Conservation (phyloP, 176 grass and related monocot species). For the Musa acuminata region DNA sequence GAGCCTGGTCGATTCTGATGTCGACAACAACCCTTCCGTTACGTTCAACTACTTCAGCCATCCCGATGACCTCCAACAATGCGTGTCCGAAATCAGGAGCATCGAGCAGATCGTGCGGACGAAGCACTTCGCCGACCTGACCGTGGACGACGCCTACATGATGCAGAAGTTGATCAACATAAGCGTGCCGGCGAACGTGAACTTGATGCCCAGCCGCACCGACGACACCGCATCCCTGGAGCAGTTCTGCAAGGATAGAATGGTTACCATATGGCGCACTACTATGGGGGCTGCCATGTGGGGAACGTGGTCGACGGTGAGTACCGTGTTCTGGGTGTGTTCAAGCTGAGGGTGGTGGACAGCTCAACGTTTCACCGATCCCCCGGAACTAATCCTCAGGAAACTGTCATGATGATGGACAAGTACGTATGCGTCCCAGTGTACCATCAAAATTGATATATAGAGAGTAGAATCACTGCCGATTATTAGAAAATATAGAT, state of each 20-base stretch:
- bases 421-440: constrained; percentile 29
- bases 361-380: constrained; percentile 54
- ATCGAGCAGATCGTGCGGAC: constrained; percentile 55
- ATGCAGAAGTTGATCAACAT: constrained; percentile 75
- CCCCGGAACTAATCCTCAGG: constrained; percentile 84
- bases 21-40: constrained; percentile 3
- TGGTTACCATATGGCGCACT: too few species aligned
- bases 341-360: constrained; percentile 51
- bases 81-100: constrained; percentile 30
- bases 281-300: constrained; percentile 70
- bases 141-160: constrained; percentile 24
- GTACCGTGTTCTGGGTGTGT: constrained; percentile 42
- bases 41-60: constrained; percentile 31
- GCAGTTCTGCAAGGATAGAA: constrained; percentile 84
- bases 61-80: constrained; percentile 30
- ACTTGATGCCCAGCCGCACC: constrained; percentile 77
- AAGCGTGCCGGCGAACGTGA: constrained; percentile 65
- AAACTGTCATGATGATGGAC: constrained; percentile 89
- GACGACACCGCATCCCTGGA: constrained; percentile 65
- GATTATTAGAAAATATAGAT: too few species aligned
- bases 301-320: constrained; percentile 66
- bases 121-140: constrained; percentile 46
- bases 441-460: too few species aligned
- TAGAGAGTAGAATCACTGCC: too few species aligned
- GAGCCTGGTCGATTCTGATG: constrained; percentile 16